Conservation (phyloP, 768 basidiomycete species). For the Tricholoma bakamatsutake region DNA sequence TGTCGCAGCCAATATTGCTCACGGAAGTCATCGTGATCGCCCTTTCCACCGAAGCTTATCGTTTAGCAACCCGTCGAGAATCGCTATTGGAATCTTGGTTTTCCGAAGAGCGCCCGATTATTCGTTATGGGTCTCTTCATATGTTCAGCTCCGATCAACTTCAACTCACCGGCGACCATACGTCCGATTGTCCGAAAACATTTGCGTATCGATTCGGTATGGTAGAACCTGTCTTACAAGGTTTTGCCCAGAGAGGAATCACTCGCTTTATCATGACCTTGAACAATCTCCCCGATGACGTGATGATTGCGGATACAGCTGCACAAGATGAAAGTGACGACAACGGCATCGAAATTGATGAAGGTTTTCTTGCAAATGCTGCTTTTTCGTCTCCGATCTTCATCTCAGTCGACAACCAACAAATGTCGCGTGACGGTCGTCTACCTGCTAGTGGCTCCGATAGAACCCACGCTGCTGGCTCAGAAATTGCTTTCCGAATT, state of each 20-base stretch:
- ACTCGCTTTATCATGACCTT: constrained; percentile 52
- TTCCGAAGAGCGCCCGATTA: constrained; percentile 33
- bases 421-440: constrained; percentile 9
- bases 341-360: constrained; percentile 63
- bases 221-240: constrained; percentile 71
- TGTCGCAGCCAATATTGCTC: constrained; percentile 29
- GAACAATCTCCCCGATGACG: constrained; percentile 13
- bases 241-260: constrained; percentile 37
- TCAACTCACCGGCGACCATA: constrained; percentile 15
- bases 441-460: not conserved
- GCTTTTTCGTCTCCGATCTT: constrained; percentile 24
- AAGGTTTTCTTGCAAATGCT: constrained; percentile 61
- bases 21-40: constrained; percentile 49
- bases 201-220: constrained; percentile 49
- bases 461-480: not conserved
- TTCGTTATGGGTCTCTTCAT: constrained; percentile 46
- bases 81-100: constrained; percentile 39
- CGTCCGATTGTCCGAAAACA: constrained; percentile 10
- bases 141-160: constrained; percentile 17
- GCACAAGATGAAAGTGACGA: constrained; percentile 16
- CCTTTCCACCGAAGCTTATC: constrained; percentile 42
- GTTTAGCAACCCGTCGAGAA: constrained; percentile 28
- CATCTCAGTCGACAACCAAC: constrained; percentile 10
- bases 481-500: constrained; percentile 20
- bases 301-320: constrained; percentile 10